Conservation (phyloP, 2,329 filamentous ascomycete species). For the Aspergillus hiratsukae region DNA sequence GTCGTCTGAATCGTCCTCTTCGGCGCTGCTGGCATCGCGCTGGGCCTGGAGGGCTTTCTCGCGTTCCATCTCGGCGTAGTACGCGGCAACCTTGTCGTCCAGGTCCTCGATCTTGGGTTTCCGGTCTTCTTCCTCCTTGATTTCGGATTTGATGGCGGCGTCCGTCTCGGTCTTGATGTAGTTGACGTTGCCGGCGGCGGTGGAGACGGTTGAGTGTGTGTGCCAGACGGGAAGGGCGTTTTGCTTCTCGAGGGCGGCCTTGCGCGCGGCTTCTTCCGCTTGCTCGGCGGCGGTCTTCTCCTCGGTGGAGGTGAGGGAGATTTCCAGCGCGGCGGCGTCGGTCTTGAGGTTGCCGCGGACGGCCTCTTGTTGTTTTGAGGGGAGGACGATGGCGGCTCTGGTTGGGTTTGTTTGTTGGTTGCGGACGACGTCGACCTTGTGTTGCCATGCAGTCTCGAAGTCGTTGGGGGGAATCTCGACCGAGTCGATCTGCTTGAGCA, state of each 20-base stretch:
- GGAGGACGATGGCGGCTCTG: constrained; percentile 39
- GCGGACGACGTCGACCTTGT: constrained; percentile 43
- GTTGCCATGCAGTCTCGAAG: constrained; percentile 47
- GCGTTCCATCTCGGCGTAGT: constrained; percentile 44
- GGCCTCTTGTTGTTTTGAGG: constrained; percentile 35
- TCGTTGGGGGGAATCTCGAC: constrained; percentile 46
- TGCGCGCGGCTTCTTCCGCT: constrained; percentile 44
- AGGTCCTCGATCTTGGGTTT: constrained; percentile 40
- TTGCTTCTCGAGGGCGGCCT: constrained; percentile 47
- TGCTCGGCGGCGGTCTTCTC: constrained; percentile 48
- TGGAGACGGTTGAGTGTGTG: constrained; percentile 46
- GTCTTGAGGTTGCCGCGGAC: constrained; percentile 42
- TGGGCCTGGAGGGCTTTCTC: constrained; percentile 40
- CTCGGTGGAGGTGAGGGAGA: constrained; percentile 46
- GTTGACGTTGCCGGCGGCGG: constrained; percentile 19
- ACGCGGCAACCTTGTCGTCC: constrained; percentile 45
- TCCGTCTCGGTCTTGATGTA: constrained; percentile 30
- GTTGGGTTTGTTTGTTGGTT: constrained; percentile 41
- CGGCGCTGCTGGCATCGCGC: constrained; percentile 38
- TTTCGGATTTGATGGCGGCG: constrained; percentile 33
- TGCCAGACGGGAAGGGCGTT: constrained; percentile 52
- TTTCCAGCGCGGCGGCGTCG: constrained; percentile 42
- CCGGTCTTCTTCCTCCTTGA: constrained; percentile 41
- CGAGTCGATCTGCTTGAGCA: constrained; percentile 46
- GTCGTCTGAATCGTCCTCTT: constrained; percentile 35